Percentiles rank a stretch among this genome's conserved stretches.
Conservation (phyloP, 2,329 filamentous ascomycete genomes). For the Talaromyces sp. region DNA sequence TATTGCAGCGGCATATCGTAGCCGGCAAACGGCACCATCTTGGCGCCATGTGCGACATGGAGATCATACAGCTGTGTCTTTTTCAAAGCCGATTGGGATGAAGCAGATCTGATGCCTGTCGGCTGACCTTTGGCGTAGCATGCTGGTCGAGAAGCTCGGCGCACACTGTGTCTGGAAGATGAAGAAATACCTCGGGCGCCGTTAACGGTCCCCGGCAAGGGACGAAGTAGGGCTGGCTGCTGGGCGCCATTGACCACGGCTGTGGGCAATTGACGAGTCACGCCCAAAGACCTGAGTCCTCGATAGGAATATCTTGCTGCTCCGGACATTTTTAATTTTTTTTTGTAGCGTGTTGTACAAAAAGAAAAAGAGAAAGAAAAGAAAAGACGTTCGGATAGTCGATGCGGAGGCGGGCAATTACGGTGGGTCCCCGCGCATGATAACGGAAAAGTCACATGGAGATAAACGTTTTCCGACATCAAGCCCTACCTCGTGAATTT, state of each 20-base stretch:
- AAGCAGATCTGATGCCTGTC: slow-evolving; percentile 25
- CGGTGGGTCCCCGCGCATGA: slow-evolving; percentile 6
- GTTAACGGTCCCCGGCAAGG: background rate
- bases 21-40: slow-evolving; percentile 95
- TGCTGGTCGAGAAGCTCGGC: background rate
- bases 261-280: slow-evolving; percentile 8
- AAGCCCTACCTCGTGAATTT: slow-evolving; percentile 5
- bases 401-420: slow-evolving; percentile 14
- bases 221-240: background rate
- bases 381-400: slow-evolving; percentile 1
- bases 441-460: slow-evolving; percentile 35
- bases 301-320: slow-evolving; percentile 2
- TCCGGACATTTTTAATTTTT: slow-evolving; percentile 5
- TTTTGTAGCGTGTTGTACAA: background rate
- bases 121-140: background rate
- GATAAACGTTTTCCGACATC: slow-evolving; percentile 23
- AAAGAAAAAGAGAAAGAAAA: background rate
- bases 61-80: slow-evolving; percentile 72
- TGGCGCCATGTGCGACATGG: slow-evolving; percentile 71
- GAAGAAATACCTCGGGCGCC: slow-evolving; percentile 8
- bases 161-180: background rate
- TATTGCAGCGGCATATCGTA: slow-evolving; percentile 94
- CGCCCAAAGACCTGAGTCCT: slow-evolving; percentile 5
- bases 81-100: slow-evolving; percentile 22
- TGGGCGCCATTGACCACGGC: slow-evolving; percentile 1